Evolutionary conservation across 305 asterid species (phyloP), one percentile per base, ranked within the genome.

Genomic region (Lippia alba): DNA sequence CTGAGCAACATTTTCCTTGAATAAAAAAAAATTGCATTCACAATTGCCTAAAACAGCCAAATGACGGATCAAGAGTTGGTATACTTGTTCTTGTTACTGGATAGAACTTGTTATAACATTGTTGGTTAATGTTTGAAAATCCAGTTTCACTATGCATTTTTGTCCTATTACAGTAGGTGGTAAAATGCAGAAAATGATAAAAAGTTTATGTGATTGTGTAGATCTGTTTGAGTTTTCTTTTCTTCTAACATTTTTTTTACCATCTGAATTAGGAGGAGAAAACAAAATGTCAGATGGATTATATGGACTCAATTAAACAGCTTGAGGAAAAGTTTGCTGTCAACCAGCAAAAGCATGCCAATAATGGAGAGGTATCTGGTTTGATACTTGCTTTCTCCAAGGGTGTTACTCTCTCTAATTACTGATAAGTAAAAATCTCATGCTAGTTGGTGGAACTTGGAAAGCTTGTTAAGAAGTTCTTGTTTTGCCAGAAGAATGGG

Each of bases 281-380:
- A 80, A 81, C 86, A 62, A 95, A 92, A 83, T 92, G 96, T 68
- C 98, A 89, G 84, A 84, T 87, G 97, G 97, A 92, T 70, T 92
- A 91, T 79, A 86, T 89, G 91, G 89, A 92, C 77, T 92, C 99
- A 46, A 91, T 90, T 65, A 84, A 90, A 86, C 81, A 88, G 89
- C 96, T 94, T 70, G 97, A 92, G 85, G 98, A 92, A 81, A 90
- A 90, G 81, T 90, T 95, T 96, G 68, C 81, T 61, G 71, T 61
- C 76, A 94, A 85, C 84, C 98, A 90, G 66, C 91, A 85, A 74
- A 90, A 92, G 74, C 86, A 66, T 69, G 72, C 75, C 40, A 81
- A 61, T 16, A 89, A 89, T 72, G 94, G 89, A 79, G 89, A 89
- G 99, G 99, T 89, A 80, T 51, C 49, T 71, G 61, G 55, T 80